Conservation (phyloP, 2,329 filamentous ascomycete species). For the Colletotrichum tofieldiae region DNA sequence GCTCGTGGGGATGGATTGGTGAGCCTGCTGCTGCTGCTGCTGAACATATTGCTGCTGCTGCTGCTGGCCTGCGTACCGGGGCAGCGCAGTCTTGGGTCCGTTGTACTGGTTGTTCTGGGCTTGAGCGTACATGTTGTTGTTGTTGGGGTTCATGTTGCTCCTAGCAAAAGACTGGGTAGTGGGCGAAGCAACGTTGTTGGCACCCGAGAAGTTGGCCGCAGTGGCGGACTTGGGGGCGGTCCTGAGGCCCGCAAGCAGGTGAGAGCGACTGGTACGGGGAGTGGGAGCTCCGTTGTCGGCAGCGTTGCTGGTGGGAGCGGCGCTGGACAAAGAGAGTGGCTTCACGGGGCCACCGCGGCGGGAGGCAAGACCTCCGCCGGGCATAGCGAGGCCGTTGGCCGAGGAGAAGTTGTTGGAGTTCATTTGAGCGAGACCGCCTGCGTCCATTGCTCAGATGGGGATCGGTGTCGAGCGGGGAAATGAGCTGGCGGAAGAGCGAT, state of each 20-base stretch:
- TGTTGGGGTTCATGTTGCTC: constrained; percentile 61
- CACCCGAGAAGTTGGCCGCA: constrained; percentile 77
- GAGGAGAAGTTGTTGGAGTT: constrained; percentile 86
- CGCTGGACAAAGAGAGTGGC: constrained; percentile 84
- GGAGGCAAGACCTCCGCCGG: constrained; percentile 86
- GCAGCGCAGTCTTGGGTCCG: constrained; percentile 72
- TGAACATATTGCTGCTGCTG: constrained; percentile 54
- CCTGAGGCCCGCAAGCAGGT: constrained; percentile 91
- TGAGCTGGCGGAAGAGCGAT: constrained; percentile 24
- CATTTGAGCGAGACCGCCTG: constrained; percentile 99
- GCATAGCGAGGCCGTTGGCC: constrained; percentile 81
- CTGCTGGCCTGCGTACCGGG: constrained; percentile 60
- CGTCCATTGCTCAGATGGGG: constrained; percentile 78
- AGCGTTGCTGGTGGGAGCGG: constrained; percentile 78
- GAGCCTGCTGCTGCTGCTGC: constrained; percentile 49
- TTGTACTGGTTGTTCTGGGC: constrained; percentile 62
- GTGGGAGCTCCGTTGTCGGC: constrained; percentile 81
- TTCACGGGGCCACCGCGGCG: constrained; percentile 90
- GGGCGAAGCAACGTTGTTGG: constrained; percentile 67
- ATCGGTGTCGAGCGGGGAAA: constrained; percentile 19
- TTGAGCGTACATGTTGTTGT: constrained; percentile 62
- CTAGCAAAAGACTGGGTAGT: constrained; percentile 61
- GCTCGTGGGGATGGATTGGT: constrained; percentile 48
- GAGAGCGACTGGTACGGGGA: constrained; percentile 93
- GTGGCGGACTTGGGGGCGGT: constrained; percentile 91